Conservation (phyloP, 1,284 basidiomycete species). For the Moesziomyces aphidis region DNA sequence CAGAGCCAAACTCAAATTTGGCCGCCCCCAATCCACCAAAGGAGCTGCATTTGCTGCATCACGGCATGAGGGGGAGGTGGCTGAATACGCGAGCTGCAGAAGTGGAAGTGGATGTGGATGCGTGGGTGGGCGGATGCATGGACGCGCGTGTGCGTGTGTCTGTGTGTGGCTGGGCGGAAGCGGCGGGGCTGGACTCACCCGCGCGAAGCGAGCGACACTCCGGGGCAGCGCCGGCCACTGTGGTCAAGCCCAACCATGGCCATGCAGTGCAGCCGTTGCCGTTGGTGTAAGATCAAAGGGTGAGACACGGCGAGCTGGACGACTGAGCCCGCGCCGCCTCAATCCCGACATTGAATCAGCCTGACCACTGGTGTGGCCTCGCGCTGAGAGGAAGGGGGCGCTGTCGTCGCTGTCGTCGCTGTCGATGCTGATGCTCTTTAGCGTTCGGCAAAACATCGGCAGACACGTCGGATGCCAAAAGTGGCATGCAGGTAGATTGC, state of each 20-base stretch:
- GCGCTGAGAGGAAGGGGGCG: too few relatives aligned
- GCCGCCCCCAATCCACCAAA: not conserved
- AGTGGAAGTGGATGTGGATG: conserved; percentile 9
- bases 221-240: too few relatives aligned
- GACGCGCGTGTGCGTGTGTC: not conserved
- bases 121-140: not conserved
- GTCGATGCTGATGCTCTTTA: not conserved
- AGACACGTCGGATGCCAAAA: not conserved
- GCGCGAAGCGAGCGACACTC: not conserved
- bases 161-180: not conserved
- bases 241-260: too few relatives aligned
- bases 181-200: not conserved
- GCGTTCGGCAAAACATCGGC: not conserved
- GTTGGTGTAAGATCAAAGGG: not conserved
- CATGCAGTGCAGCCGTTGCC: too few relatives aligned
- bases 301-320: not conserved
- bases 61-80: conserved; percentile 3
- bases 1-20: not conserved
- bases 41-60: not conserved
- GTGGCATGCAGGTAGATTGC: not conserved
- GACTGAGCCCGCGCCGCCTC: not conserved
- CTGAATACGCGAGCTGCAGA: conserved; percentile 10
- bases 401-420: too few relatives aligned
- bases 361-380: too few relatives aligned
- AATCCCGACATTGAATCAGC: too few relatives aligned